phyloP scores from a whole-genome alignment of 768 basidiomycete genomes.

The Leucocoprinus birnbaumii region DNA sequence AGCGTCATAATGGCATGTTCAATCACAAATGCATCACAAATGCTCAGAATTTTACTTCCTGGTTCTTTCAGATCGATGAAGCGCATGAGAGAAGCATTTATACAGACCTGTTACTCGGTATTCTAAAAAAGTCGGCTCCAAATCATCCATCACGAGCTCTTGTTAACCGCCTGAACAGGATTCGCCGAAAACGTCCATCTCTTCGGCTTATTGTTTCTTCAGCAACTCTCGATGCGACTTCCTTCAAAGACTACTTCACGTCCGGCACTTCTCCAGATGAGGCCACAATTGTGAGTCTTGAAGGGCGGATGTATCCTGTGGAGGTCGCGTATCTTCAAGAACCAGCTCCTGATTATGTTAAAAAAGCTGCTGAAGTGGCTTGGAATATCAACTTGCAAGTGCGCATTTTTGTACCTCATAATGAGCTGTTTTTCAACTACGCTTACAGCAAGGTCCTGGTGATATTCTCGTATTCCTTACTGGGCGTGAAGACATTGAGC shows the following conservation, averaged over 20 bases:
- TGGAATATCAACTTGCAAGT: slow-evolving; percentile 85
- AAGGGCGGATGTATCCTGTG: slow-evolving; percentile 94
- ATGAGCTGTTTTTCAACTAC: slow-evolving; percentile 6
- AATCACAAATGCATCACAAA: slow-evolving; percentile 1
- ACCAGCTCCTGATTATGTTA: slow-evolving; percentile 77
- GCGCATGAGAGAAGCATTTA: slow-evolving; percentile 97
- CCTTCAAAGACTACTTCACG: slow-evolving; percentile 89
- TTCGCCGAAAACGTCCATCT: slow-evolving; percentile 86
- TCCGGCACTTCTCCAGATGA: slow-evolving; percentile 59
- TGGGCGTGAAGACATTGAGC: slow-evolving; percentile 94
- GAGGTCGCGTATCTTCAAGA: slow-evolving; percentile 86
- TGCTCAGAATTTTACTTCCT: slow-evolving; percentile 4
- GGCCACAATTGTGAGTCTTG: slow-evolving; percentile 82
- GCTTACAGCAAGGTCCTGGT: slow-evolving; percentile 67
- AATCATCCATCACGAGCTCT: background rate
- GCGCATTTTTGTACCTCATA: slow-evolving; percentile 8
- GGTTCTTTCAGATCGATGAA: slow-evolving; percentile 77
- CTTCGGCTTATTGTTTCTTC: slow-evolving; percentile 93
- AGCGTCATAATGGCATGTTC: slow-evolving; percentile 87
- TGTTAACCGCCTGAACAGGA: slow-evolving; percentile 44
- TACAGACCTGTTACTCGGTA: slow-evolving; percentile 88
- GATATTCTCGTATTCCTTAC: slow-evolving; percentile 95
- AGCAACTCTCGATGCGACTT: slow-evolving; percentile 91
- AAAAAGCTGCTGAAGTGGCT: slow-evolving; percentile 76
- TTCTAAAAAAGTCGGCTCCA: slow-evolving; percentile 80